Base-by-base conservation (phyloP, 2,329 filamentous ascomycete genomes). In the Fusarium sp. region DNA sequence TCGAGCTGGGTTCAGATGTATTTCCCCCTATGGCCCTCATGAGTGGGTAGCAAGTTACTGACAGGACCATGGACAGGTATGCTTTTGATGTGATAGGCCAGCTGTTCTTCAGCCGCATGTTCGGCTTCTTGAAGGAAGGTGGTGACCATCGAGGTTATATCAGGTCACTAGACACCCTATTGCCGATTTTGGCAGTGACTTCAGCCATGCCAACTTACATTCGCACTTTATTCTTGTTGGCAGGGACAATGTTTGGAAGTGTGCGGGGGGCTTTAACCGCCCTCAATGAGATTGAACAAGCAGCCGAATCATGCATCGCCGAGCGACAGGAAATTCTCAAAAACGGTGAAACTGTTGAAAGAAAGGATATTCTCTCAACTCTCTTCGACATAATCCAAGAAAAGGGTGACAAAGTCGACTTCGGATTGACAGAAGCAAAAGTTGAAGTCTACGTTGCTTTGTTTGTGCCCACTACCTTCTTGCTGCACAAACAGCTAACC, bases 61-160 rank as follows among this genome's bases (percentile, higher is more conserved):
- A 47, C 42, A 16, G 20, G 42, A 22, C n/a, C 35, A 3, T 18
- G 35, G 16, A 18, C 20, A 68, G 66, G 66, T 61, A 68, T 14
- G 63, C 66, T 6, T 68, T 68, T 10, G 66, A 68, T 7, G 56
- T 65, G 13, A 60, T 68, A 22, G 66, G 66, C 20, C 52, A 68
- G 54, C 66, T 68, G 9, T 65, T 65, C 31, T 68, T 65, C 20
- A 63, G 66, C 11, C 61, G 42, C 10, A 59, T 64, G 36, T 65
- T 68, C 36, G 66, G 66, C 20, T 68, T 68, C 33, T 50, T 68
- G 54, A 59, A 65, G 16, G 36, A 60, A 25, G 29, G 47, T 16
- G n/a, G 36, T 22, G 66, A 68, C 20, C 40, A 65, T 20, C 45
- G 63, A 9, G 54, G 47, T 14, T 68, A 59, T 10, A 68, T 68